phyloP scores from a whole-genome alignment of 2,329 filamentous ascomycete genomes.

The Rugonectria rugulosa region DNA sequence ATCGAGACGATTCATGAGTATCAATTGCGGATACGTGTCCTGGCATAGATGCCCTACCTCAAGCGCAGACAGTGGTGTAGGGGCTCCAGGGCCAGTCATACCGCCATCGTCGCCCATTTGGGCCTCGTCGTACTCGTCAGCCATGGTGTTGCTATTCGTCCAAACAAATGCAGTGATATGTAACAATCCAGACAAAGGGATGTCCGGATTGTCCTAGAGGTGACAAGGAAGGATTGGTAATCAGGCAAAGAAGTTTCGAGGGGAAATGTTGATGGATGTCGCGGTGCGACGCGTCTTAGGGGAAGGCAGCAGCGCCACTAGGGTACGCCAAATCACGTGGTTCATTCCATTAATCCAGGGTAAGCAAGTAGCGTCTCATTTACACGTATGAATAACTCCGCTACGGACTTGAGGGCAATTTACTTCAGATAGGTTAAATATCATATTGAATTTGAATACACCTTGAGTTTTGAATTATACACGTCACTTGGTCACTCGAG shows the following conservation, averaged over 20 bases:
- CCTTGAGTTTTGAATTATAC: too few relatives aligned
- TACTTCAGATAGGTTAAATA: background rate
- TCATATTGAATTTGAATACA: too few relatives aligned
- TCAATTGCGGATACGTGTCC: background rate
- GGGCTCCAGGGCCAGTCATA: conserved; percentile 86
- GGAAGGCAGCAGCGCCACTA: conserved; percentile 36
- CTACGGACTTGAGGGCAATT: background rate
- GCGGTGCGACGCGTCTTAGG: conserved; percentile 46
- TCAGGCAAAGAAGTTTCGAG: conserved; percentile 22
- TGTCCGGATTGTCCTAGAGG: too few relatives aligned
- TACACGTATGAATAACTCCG: too few relatives aligned
- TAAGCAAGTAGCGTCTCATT: background rate
- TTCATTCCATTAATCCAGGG: conserved; percentile 2
- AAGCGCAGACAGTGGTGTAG: conserved; percentile 83
- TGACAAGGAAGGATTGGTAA: conserved; percentile 19
- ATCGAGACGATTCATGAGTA: conserved; percentile 16
- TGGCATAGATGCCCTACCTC: conserved; percentile 68
- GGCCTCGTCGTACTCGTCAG: conserved; percentile 70
- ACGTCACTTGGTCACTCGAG: too few relatives aligned
- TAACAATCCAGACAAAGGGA: too few relatives aligned
- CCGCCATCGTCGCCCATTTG: conserved; percentile 73
- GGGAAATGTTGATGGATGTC: conserved; percentile 36
- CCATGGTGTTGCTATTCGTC: conserved; percentile 50
- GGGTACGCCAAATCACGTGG: conserved; percentile 51
- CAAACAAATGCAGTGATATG: too few relatives aligned